phyloP scores from a whole-genome alignment of 2,329 filamentous ascomycete species.

The Aaosphaeria pasadenensis region DNA sequence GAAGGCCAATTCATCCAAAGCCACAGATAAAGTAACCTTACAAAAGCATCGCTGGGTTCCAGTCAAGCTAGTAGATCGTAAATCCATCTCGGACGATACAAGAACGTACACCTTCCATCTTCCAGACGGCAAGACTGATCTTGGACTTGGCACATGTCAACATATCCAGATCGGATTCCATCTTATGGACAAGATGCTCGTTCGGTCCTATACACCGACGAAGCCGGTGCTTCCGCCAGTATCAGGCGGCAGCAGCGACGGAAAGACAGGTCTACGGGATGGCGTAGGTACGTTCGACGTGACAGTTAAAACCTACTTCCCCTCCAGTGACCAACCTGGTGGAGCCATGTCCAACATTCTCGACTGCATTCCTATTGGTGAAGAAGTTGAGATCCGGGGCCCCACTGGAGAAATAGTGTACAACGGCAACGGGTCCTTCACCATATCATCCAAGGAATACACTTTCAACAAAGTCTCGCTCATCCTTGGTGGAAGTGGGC shows the following conservation, averaged over 20 bases:
- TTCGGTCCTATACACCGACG: slow-evolving; percentile 52
- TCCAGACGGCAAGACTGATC: slow-evolving; percentile 36
- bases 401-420: slow-evolving; percentile 53
- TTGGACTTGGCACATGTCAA: slow-evolving; percentile 52
- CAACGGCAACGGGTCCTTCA: slow-evolving; percentile 46
- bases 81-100: slow-evolving; percentile 45
- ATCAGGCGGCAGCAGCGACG: not conserved
- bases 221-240: slow-evolving; percentile 19
- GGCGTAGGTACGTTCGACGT: slow-evolving; percentile 17
- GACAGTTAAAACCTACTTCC: slow-evolving; percentile 52
- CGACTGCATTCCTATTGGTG: slow-evolving; percentile 48
- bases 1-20: slow-evolving; percentile 22
- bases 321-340: slow-evolving; percentile 46
- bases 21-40: slow-evolving; percentile 33
- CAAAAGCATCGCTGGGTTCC: slow-evolving; percentile 48
- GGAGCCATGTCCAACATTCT: slow-evolving; percentile 55
- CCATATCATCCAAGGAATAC: slow-evolving; percentile 41
- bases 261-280: slow-evolving; percentile 15
- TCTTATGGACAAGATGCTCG: slow-evolving; percentile 49
- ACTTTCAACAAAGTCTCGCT: slow-evolving; percentile 47
- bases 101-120: slow-evolving; percentile 48
- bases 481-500: slow-evolving; percentile 50
- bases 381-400: slow-evolving; percentile 52
- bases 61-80: slow-evolving; percentile 39
- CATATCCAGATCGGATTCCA: slow-evolving; percentile 55